Evolutionary conservation across 495 filamentous ascomycete genomes (phyloP), one percentile per base, ranked within the genome.

Genomic region (Astrothelium macrocarpum): DNA sequence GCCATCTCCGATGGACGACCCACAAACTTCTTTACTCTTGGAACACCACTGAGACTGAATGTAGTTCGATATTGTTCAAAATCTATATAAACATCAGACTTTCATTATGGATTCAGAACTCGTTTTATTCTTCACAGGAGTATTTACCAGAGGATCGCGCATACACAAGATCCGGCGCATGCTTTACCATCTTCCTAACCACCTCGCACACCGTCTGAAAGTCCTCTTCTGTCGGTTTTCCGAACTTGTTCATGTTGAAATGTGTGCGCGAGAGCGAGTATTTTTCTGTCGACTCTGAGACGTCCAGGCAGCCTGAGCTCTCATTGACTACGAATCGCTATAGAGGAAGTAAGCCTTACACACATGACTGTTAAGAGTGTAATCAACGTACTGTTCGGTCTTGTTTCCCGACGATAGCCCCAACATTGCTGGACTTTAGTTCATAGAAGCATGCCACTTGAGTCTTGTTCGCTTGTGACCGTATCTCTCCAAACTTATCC

Each of bases 191-290:
- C 39, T 58, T 46, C 49, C 61, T 43, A 29, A 67, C 32, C 11
- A 64, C 65, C 53, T 64, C 62, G 14, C 49, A 18, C 43, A 67
- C 65, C 36, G 62, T 67, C 62, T 67, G 53, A 61, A 64, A 67
- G 59, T 67, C 66, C 61, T 67, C 66, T 62, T 67, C 66, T n/a
- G 59, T 62, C 7, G 62, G 28, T 45, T 67, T 67, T 23, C 66
- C 62, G 49, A 67, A 67, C 62, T 67, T 64, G 59, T 67, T 67
- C 62, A 67, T 67, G 34, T 67, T 29, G 49, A 67, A 67, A 49
- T 67, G 66, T 9, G 59, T 65, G 32, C 66, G 66, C 29, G 58
- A 65, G 32, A 67, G 66, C 39, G 62, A 64, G 49, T 42, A 64
- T 62, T 67, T 67, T 16, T 59, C 59, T 25, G 53, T 60, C 53